Evolutionary conservation across 805 yeast species (phyloP).

Genomic region (Osmozyma mogii): DNA sequence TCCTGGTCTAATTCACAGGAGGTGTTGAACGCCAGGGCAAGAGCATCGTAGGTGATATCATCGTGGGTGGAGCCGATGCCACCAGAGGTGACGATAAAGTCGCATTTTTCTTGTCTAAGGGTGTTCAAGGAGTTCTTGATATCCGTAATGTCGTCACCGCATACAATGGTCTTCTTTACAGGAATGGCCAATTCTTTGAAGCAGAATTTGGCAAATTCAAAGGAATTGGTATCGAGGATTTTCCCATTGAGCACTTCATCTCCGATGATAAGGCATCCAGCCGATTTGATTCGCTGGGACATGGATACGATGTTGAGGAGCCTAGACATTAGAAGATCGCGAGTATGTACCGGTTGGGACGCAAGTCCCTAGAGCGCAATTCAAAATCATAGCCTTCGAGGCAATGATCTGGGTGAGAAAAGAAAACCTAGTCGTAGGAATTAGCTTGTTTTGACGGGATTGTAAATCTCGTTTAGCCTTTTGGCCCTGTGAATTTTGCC

Average conservation of each 20-base stretch:
- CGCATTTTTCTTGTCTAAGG: slow-evolving; percentile 41
- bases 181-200: slow-evolving; percentile 57
- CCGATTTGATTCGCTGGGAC: slow-evolving; percentile 24
- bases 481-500: too few species aligned
- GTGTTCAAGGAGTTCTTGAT: slow-evolving; percentile 47
- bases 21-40: slow-evolving; percentile 58
- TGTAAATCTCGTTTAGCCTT: too few species aligned
- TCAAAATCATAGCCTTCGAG: too few species aligned
- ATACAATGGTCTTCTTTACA: slow-evolving; percentile 56
- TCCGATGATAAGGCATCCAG: slow-evolving; percentile 63
- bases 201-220: slow-evolving; percentile 62
- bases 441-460: too few species aligned
- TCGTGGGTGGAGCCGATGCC: slow-evolving; percentile 88
- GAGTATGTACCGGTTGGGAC: too few species aligned
- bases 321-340: too few species aligned
- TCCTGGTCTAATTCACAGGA: slow-evolving; percentile 45
- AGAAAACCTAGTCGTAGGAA: too few species aligned
- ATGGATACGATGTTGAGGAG: too few species aligned
- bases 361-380: too few species aligned
- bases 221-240: slow-evolving; percentile 71
- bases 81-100: slow-evolving; percentile 64
- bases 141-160: slow-evolving; percentile 69
- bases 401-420: too few species aligned
- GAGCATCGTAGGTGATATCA: slow-evolving; percentile 72
- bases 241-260: slow-evolving; percentile 87